Base-by-base conservation (phyloP, 495 filamentous ascomycete species). In the Neurospora africana region DNA sequence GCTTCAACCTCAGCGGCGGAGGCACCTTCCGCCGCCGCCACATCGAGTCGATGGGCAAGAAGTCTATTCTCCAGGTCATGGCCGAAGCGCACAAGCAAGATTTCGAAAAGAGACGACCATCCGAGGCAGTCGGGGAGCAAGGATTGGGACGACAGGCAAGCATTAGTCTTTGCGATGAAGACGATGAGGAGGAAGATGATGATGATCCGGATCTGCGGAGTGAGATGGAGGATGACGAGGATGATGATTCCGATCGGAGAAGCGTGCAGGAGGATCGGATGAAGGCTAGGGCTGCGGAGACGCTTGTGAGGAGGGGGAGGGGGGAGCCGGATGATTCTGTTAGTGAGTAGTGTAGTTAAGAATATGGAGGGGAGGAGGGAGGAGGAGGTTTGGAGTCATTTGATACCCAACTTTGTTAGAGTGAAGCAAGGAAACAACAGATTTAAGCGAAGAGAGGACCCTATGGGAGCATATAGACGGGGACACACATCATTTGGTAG, bases 1-100 rank as follows among this genome's bases (percentile, higher is more conserved):
- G 39, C 37, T 65, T 65, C 53, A 30, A 61, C 39, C 41, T 36
- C 58, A 41, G 9, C 27, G 73, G 68, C 43, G 38, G 43, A 1
- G 78, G 80, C 9, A 80, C 88, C 17, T 79, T 83, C 33, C 76
- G 79, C 43, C 76, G 83, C 33, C 74, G 77, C 1, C 74, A 74
- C 8, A 47, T 77, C 0, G 75, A 79, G 40, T 72, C 79, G 8
- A 27, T 73, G 1, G 84, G 70, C 76, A 89, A 21, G 82, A 89
- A 69, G 84, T 91, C 72, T 76, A 88, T 87, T 21, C 78, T 79
- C 13, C 79, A 79, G 10, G 86, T 91, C 13, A 83, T 97, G 73
- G 87, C 89, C 6, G 83, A 86, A 44, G 94, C 94, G 11, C 94
- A 98, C 74, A 89, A 88, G 41, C 91, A 95, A 76, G 94, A 98